Evolutionary conservation across 441 rosid species (phyloP), one percentile per base, ranked within the genome.

Genomic region (Populus tomentosa): DNA sequence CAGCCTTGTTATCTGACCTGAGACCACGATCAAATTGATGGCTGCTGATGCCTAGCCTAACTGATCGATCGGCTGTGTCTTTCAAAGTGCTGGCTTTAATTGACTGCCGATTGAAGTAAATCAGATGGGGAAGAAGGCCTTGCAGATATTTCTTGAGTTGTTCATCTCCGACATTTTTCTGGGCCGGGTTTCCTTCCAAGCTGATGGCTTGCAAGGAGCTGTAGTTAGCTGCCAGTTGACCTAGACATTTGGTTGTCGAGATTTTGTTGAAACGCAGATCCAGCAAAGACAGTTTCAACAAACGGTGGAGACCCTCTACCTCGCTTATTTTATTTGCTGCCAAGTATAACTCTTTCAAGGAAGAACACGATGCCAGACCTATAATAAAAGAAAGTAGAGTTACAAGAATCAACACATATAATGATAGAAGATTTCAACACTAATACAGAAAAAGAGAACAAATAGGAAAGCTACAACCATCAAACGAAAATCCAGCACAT

Each of bases 291-390:
- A 95, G 87, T 72, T 95, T 95, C 79, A 95, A 81, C 79, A 95
- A 92, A 50, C 99, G 95, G 75, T 94, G 99, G 62, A 95, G 97
- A 79, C 98, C 99, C 86, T 83, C 85, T 9, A 92, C 93, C 85
- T 94, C 98, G 3, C 97, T 88, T 75, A 30, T 30, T 30, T 30
- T 30, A 30, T 30, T 30, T 30, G 94, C 98, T 50, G 97, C 97
- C 86, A 95, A 82, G 85, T 90, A 94, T 69, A 95, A 85, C 90
- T 95, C 97, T 80, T 91, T 95, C 87, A 95, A 85, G 18, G 99
- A 88, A 71, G 97, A 92, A 83, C 97, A 94, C 24, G 98, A 95
- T 70, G 98, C 99, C 82, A 95, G 83, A 75, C 98, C 99, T 92
- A 80, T 3, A 40, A 21, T 11, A 32, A 63, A 16, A 32, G 5